Base-by-base conservation (phyloP, 257 asterid species). In the Catharanthus roseus region DNA sequence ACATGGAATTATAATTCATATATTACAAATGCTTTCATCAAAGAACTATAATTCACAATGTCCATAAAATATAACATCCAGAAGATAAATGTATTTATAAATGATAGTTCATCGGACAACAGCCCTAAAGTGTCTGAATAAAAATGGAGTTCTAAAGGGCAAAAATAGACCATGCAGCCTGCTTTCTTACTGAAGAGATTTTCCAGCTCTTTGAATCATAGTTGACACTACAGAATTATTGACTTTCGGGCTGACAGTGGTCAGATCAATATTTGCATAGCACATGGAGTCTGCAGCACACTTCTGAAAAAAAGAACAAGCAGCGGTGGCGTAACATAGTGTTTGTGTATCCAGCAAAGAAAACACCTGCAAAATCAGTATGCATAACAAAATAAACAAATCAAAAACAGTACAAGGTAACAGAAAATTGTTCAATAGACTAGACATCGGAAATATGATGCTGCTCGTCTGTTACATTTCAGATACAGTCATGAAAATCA, bases 161-260 rank as follows among this genome's bases (percentile, higher is more conserved):
- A 7, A 50, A 44, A 24, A 62, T 31, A 63, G 28, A 11, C 33
- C 44, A 31, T 16, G 45, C 49, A 41, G 55, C 28, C 23, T 31
- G 3, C 6, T 45, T 61, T 72, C 86, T 74, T 81, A 92, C 98
- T 75, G 74, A 49, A 90, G 80, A 36, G 36, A 82, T 78, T 84
- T 88, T 60, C 98, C 97, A 70, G 98, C 96, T 71, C 97, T 88
- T 50, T 87, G 95, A 79, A 90, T 80, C 90, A 92, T 83, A 0
- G 91, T 83, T 7, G 95, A 87, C 78, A 90, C 92, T 19, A 88
- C 88, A 69, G 81, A 39, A 75, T 90, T 87, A 72, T 90, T 87
- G 79, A 90, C 87, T 81, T 80, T 87, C 4, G 91, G 92, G 67
- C 78, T 84, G 23, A 68, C 74, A 21, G 85, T 74, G 63, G 84